These are phyloP conservation scores for Vigna reflexopilosa DNA, from an alignment of 306 rosid species.

Conservation along the genomic window DNA sequence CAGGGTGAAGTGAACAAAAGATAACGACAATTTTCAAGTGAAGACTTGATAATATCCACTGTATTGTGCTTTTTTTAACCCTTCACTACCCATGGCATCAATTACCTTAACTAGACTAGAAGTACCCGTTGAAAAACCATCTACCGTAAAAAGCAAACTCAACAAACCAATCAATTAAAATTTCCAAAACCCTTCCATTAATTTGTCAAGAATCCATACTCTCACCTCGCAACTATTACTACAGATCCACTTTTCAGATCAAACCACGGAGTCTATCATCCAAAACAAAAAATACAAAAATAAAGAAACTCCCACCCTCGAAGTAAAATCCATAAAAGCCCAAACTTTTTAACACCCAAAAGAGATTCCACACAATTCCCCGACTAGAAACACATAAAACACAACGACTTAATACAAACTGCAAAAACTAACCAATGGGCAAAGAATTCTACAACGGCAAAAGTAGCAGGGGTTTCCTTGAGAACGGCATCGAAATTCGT, in stretches of 20 bases:
- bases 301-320: neutral
- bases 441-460: conserved; percentile 84
- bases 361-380: neutral
- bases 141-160: conserved; percentile 15
- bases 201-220: neutral
- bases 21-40: conserved; percentile 14
- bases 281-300: neutral
- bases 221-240: neutral
- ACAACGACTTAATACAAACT: neutral
- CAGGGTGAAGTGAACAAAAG: conserved; percentile 8
- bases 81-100: conserved; percentile 18
- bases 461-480: conserved; percentile 78
- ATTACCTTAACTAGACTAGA: neutral
- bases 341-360: neutral
- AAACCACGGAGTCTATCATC: neutral
- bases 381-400: conserved; percentile 5
- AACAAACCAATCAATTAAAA: conserved; percentile 37
- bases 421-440: conserved; percentile 77
- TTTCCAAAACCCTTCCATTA: conserved; percentile 9
- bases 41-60: neutral
- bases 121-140: neutral
- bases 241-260: conserved; percentile 24
- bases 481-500: conserved; percentile 78
- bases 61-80: neutral
- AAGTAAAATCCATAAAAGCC: conserved; percentile 9